Evolutionary conservation across 139 green algal species (phyloP).

Genomic region (Picochlorum sp.): DNA sequence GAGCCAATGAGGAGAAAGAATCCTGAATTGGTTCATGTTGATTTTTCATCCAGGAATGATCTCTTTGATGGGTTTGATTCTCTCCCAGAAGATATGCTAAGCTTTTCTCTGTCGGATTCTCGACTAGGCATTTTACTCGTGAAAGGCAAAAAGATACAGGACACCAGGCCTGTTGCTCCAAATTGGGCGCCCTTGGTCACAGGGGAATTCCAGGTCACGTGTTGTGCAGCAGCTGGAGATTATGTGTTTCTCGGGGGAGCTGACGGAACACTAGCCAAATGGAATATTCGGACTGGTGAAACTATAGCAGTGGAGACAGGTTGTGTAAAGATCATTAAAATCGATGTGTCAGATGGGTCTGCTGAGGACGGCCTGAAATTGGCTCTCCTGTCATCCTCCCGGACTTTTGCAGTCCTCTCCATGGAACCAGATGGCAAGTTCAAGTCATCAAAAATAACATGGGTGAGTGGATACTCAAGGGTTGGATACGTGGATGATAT

Average conservation of each 20-base stretch:
- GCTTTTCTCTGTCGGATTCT: slow-evolving; percentile 55
- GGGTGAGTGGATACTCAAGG: slow-evolving; percentile 7
- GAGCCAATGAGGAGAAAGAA: background rate
- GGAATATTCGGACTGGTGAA: slow-evolving; percentile 39
- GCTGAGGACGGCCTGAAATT: slow-evolving; percentile 24
- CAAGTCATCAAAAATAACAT: slow-evolving; percentile 10
- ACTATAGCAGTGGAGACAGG: slow-evolving; percentile 16
- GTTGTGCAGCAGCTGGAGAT: slow-evolving; percentile 40
- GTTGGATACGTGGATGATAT: slow-evolving; percentile 43
- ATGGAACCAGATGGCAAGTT: slow-evolving; percentile 38
- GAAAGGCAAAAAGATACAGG: slow-evolving; percentile 35
- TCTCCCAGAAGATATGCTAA: slow-evolving; percentile 46
- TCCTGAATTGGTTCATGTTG: background rate
- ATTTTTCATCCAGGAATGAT: background rate
- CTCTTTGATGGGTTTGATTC: slow-evolving; percentile 2
- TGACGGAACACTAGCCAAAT: slow-evolving; percentile 55
- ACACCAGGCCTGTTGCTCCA: slow-evolving; percentile 49
- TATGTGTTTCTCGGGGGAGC: slow-evolving; percentile 55
- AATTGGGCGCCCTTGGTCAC: slow-evolving; percentile 27
- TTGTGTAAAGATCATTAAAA: slow-evolving; percentile 6
- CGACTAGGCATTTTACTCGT: slow-evolving; percentile 38
- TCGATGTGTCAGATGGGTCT: slow-evolving; percentile 6
- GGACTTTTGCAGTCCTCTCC: slow-evolving; percentile 55
- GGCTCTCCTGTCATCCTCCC: slow-evolving; percentile 44
- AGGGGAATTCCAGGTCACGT: slow-evolving; percentile 42